These are phyloP conservation scores for Wickerhamiella cacticola DNA, from an alignment of 805 yeast species.

Conservation along the genomic window DNA sequence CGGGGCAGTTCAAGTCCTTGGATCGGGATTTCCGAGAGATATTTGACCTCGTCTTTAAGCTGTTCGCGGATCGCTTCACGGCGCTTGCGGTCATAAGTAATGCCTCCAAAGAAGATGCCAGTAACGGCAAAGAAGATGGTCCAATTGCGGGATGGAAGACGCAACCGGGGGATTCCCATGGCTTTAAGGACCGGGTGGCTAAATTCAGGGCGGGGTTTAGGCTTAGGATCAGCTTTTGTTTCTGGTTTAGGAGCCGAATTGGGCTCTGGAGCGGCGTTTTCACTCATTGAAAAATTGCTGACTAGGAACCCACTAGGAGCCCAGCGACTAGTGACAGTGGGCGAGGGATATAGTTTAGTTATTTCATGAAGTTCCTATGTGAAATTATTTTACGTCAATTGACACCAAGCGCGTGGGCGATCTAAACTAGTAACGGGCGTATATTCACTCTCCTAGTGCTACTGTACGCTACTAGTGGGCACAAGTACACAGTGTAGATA, in stretches of 20 bases:
- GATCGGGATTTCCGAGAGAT: slow-evolving; percentile 39
- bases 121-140: slow-evolving; percentile 69
- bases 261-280: background rate
- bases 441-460: no score
- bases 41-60: slow-evolving; percentile 52
- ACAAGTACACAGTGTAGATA: no score
- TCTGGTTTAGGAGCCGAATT: background rate
- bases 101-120: slow-evolving; percentile 57
- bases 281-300: slow-evolving; percentile 1
- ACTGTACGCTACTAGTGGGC: no score
- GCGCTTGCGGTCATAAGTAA: slow-evolving; percentile 63
- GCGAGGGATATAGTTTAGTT: background rate
- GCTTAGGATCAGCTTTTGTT: background rate
- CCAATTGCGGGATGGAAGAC: slow-evolving; percentile 90
- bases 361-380: background rate
- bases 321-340: no score
- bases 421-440: no score
- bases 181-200: slow-evolving; percentile 64
- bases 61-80: slow-evolving; percentile 52
- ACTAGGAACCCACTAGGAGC: background rate
- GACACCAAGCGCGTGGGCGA: no score
- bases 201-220: slow-evolving; percentile 19
- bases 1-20: slow-evolving; percentile 47
- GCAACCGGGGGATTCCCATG: slow-evolving; percentile 69
- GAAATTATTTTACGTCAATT: no score